Conservation (phyloP, 2,329 filamentous ascomycete genomes). For the Microascus cirrosus region DNA sequence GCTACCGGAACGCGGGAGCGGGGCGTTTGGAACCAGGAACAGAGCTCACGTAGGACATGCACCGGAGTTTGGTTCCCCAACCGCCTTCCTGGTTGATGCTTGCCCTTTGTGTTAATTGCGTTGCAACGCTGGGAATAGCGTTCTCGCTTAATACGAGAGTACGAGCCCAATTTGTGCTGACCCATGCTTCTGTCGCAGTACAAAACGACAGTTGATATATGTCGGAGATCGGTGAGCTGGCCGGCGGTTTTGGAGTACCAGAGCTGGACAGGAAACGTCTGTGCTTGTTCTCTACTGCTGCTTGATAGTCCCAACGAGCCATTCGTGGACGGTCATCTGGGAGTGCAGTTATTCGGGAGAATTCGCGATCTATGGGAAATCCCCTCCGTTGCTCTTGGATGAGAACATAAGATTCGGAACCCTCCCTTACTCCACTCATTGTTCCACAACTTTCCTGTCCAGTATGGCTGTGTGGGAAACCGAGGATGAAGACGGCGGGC, state of each 20-base stretch:
- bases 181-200: not conserved
- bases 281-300: no score
- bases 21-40: no score
- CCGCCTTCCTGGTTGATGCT: no score
- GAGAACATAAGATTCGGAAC: not conserved
- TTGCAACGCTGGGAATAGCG: not conserved
- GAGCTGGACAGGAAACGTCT: not conserved
- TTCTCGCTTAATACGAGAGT: not conserved
- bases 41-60: no score
- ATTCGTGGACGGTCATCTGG: no score
- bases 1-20: no score
- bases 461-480: slow-evolving; percentile 50
- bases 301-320: no score
- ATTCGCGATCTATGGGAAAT: not conserved
- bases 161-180: not conserved
- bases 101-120: no score
- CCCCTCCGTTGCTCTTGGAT: not conserved
- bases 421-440: not conserved
- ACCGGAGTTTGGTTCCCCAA: no score
- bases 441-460: not conserved
- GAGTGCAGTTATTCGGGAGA: no score
- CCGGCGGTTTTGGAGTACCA: not conserved
- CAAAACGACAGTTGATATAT: not conserved
- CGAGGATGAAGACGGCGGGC: slow-evolving; percentile 48
- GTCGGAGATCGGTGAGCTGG: no score